Percentiles rank a stretch among this genome's conserved stretches.
phyloP scores from a whole-genome alignment of 139 green algal species.

The Microglena sp. region DNA sequence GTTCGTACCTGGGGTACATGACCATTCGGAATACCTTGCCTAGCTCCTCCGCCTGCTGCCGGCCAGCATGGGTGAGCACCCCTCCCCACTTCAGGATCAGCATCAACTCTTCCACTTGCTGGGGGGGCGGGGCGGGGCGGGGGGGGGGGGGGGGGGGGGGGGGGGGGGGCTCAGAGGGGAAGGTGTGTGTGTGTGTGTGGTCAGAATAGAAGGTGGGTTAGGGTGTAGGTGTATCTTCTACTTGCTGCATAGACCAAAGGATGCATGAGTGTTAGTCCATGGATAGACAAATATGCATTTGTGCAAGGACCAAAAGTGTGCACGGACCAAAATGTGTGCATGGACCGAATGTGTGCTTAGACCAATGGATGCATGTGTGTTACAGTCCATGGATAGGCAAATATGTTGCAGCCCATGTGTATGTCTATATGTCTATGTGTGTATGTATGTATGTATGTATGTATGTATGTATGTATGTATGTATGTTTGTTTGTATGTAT shows the following conservation, averaged over 20 bases:
- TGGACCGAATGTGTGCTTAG: too few species aligned
- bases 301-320: too few species aligned
- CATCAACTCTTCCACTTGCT: constrained; percentile 27
- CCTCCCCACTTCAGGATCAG: constrained; percentile 50
- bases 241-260: too few species aligned
- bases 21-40: constrained; percentile 82
- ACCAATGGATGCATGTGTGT: too few species aligned
- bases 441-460: neutral
- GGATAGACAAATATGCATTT: too few species aligned
- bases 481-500: neutral
- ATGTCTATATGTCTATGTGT: neutral
- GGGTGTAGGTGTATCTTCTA: too few species aligned
- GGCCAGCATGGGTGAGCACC: constrained; percentile 30
- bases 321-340: too few species aligned
- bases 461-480: neutral
- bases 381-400: neutral
- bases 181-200: too few species aligned
- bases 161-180: too few species aligned
- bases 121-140: neutral
- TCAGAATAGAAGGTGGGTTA: too few species aligned
- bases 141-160: neutral
- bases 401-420: neutral
- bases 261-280: too few species aligned
- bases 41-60: constrained; percentile 80
- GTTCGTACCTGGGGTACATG: constrained; percentile 84